Conservation (phyloP, 139 green algal species). For the Chlamydomonas schloesseri region DNA sequence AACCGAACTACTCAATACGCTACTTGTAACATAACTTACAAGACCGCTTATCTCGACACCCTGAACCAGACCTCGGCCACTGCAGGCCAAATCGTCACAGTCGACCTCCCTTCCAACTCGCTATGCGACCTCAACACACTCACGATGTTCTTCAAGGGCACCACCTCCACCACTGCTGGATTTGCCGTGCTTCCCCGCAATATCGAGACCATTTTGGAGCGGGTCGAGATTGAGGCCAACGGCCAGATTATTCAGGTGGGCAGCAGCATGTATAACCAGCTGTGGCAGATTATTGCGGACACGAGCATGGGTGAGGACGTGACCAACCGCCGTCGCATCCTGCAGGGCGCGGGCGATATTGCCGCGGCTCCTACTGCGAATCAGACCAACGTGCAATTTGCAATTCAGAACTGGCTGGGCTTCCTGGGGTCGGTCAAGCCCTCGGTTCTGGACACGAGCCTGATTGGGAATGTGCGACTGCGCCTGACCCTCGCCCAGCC, state of each 20-base stretch:
- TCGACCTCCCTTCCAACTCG: neutral
- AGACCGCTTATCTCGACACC: too few species aligned
- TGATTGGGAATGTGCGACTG: neutral
- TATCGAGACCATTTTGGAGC: neutral
- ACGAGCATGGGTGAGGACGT: neutral
- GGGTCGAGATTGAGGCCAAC: neutral
- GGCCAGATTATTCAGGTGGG: neutral
- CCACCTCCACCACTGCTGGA: neutral
- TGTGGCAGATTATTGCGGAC: constrained; percentile 1
- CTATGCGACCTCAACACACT: neutral
- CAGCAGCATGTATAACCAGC: neutral
- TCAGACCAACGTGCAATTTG: neutral
- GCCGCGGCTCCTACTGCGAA: neutral
- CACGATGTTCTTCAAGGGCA: neutral
- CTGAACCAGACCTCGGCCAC: neutral
- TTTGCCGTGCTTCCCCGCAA: neutral
- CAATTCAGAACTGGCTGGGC: constrained; percentile 1
- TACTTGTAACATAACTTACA: too few species aligned
- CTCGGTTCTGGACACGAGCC: neutral
- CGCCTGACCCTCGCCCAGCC: neutral
- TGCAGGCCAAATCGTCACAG: neutral
- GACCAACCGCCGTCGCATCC: neutral
- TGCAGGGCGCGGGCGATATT: neutral
- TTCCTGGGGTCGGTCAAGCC: neutral
- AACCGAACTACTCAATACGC: too few species aligned